phyloP scores from a whole-genome alignment of 1,284 basidiomycete genomes.

The Naganishia cerealis region DNA sequence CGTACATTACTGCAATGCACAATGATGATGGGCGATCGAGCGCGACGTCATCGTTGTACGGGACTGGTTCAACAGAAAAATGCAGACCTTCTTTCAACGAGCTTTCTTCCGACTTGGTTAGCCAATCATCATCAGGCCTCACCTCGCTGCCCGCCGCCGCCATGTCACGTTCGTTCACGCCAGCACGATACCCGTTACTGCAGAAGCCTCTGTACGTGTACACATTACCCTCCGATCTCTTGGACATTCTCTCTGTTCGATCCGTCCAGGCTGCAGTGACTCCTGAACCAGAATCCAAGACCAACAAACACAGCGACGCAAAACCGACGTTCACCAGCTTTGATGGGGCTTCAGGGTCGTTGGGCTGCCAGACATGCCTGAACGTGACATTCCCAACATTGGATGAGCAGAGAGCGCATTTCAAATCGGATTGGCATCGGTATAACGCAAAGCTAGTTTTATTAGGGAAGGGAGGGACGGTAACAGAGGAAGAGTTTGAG shows the following conservation, averaged over 20 bases:
- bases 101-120: not conserved
- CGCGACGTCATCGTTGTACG: not conserved
- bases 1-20: not conserved
- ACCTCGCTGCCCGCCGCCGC: not conserved
- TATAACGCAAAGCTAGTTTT: conserved; percentile 77
- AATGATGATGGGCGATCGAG: not conserved
- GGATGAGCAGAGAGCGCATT: conserved; percentile 81
- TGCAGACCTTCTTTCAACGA: not conserved
- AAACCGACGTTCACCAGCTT: no score
- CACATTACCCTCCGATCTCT: conserved; percentile 66
- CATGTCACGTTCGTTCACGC: conserved; percentile 8
- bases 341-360: conserved; percentile 27
- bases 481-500: conserved; percentile 70
- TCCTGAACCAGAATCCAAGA: conserved; percentile 12
- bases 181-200: conserved; percentile 5
- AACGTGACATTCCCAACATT: conserved; percentile 70
- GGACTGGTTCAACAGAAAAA: not conserved
- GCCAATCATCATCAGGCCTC: not conserved
- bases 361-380: conserved; percentile 74
- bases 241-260: conserved; percentile 65
- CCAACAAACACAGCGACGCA: not conserved
- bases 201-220: conserved; percentile 48
- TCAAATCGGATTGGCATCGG: conserved; percentile 94
- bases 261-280: conserved; percentile 53
- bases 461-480: conserved; percentile 62